Evolutionary conservation across 2,329 filamentous ascomycete species (phyloP).

Genomic region (Blastomyces percursus): DNA sequence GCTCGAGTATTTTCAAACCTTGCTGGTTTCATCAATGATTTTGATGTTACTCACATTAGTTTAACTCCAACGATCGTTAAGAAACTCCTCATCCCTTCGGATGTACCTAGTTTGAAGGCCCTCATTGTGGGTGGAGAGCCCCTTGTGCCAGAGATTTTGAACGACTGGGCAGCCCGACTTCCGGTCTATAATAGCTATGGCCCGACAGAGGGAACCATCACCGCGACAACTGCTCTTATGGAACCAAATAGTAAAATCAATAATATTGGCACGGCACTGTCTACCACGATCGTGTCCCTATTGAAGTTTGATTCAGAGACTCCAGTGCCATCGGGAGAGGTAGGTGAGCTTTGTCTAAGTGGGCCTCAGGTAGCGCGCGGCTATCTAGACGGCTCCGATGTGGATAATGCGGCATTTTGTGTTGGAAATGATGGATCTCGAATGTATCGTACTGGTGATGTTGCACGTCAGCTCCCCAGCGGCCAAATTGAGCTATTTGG

Average conservation of each 20-base stretch:
- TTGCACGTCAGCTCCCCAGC: neutral
- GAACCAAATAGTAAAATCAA: constrained; percentile 18
- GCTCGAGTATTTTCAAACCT: constrained; percentile 63
- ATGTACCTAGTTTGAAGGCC: constrained; percentile 59
- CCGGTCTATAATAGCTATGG: constrained; percentile 24
- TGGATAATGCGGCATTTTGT: constrained; percentile 1
- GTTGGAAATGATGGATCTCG: constrained; percentile 46
- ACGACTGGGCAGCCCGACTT: constrained; percentile 45
- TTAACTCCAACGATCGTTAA: constrained; percentile 70
- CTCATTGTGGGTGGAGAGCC: constrained; percentile 72
- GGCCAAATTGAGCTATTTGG: constrained; percentile 1
- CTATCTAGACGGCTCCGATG: constrained; percentile 23
- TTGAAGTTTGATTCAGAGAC: constrained; percentile 19
- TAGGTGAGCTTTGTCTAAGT: constrained; percentile 23
- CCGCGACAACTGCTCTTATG: constrained; percentile 22
- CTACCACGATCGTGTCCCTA: constrained; percentile 20
- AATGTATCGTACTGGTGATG: constrained; percentile 31
- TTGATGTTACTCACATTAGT: constrained; percentile 66
- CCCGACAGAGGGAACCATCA: constrained; percentile 28
- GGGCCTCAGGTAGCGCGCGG: constrained; percentile 22
- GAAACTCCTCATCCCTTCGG: constrained; percentile 55
- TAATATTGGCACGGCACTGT: constrained; percentile 24
- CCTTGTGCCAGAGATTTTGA: constrained; percentile 58
- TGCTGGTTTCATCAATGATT: constrained; percentile 50
- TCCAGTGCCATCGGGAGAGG: constrained; percentile 20